A percentile compares a stretch with the other conserved stretches of the same genome.
These are phyloP conservation scores for Emergomyces pasteurianus DNA, from an alignment of 2,329 filamentous ascomycete species.

Conservation along the genomic window DNA sequence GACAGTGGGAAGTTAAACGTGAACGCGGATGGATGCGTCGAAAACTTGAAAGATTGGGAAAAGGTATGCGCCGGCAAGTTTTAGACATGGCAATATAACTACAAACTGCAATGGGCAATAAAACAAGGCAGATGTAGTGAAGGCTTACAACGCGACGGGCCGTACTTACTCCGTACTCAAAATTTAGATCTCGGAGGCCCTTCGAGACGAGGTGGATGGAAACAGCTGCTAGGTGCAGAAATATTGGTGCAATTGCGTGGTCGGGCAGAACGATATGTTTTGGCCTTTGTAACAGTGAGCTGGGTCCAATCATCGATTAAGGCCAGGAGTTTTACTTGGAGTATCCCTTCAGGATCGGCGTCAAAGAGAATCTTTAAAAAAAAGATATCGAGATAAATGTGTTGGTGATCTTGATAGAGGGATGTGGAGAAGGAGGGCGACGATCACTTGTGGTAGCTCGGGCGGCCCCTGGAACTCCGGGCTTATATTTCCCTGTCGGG, in stretches of 20 bases:
- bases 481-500: constrained; percentile 1
- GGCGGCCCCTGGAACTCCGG: constrained; percentile 1
- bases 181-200: background rate
- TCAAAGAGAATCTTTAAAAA: background rate
- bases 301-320: background rate
- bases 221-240: background rate
- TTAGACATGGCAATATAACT: background rate
- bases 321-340: background rate
- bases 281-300: background rate
- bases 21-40: background rate
- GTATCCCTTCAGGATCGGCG: background rate
- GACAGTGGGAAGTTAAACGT: background rate
- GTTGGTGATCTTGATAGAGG: constrained; percentile 12
- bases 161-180: background rate
- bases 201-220: background rate
- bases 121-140: background rate
- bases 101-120: background rate
- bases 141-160: background rate
- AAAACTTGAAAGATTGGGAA: background rate
- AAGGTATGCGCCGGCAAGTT: background rate
- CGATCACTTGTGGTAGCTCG: constrained; percentile 6
- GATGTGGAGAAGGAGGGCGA: constrained; percentile 11
- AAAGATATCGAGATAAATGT: background rate
- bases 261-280: background rate
- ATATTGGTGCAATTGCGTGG: background rate